These are phyloP conservation scores for Mangifera indica DNA, from an alignment of 345 rosid species.

Conservation along the genomic window DNA sequence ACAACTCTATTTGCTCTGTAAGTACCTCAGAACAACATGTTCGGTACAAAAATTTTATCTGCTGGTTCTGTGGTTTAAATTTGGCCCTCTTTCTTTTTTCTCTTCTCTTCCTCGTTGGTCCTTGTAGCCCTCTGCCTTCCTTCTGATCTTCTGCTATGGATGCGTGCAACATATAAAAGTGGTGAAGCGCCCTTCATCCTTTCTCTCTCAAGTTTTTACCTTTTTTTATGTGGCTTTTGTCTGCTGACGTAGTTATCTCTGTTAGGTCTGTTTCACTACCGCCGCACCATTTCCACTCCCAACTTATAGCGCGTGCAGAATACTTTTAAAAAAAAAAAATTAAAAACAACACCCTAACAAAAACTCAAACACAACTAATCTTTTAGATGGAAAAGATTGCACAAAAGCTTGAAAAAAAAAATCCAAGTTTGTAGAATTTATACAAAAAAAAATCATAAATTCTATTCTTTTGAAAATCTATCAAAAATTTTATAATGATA, in stretches of 20 bases:
- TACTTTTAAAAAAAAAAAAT: too few relatives aligned
- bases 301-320: conserved; percentile 13
- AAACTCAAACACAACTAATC: too few relatives aligned
- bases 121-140: conserved; percentile 29
- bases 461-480: too few relatives aligned
- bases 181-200: conserved; percentile 33
- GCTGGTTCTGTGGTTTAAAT: conserved; percentile 10
- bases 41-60: conserved; percentile 25
- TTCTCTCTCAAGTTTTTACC: conserved; percentile 24
- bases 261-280: conserved; percentile 23
- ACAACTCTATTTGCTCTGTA: not conserved
- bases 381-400: too few relatives aligned
- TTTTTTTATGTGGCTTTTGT: conserved; percentile 36
- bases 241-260: conserved; percentile 29
- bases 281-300: conserved; percentile 15
- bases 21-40: conserved; percentile 14
- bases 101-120: conserved; percentile 16
- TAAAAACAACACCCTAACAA: too few relatives aligned
- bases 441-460: too few relatives aligned
- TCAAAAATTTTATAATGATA: too few relatives aligned
- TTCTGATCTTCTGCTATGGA: conserved; percentile 43
- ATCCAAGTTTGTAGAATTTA: too few relatives aligned
- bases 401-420: too few relatives aligned
- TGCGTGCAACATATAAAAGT: conserved; percentile 65
- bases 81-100: not conserved